Evolutionary conservation across 2,329 filamentous ascomycete genomes (phyloP).

Genomic region (Cytospora piceae): DNA sequence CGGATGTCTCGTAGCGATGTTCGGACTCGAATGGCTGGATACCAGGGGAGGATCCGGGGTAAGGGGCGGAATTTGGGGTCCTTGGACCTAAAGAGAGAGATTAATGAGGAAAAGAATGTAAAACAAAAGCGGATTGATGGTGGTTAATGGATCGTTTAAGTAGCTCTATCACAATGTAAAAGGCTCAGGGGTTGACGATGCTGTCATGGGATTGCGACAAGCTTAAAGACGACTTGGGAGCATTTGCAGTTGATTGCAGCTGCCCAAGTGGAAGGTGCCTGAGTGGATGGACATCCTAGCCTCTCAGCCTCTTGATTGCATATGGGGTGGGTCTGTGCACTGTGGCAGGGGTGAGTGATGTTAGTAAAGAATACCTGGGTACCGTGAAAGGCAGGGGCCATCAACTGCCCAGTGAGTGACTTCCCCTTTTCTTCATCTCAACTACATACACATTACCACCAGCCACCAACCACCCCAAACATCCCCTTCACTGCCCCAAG

Average conservation of each 20-base stretch:
- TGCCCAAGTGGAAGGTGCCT: background rate
- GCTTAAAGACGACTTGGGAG: background rate
- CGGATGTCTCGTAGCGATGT: background rate
- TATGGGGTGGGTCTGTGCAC: background rate
- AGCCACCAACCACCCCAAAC: background rate
- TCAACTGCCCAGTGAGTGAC: background rate
- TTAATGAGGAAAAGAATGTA: background rate
- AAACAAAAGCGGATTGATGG: background rate
- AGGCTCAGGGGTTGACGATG: slow-evolving; percentile 1
- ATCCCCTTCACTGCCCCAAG: background rate
- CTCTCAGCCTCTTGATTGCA: background rate
- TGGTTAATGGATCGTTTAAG: background rate
- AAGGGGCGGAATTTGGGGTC: background rate
- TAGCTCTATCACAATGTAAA: background rate
- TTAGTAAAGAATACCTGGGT: too few species aligned
- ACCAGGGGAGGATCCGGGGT: background rate
- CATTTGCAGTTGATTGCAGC: background rate
- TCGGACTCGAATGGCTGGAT: background rate
- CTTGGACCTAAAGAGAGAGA: background rate
- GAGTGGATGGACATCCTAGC: background rate
- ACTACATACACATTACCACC: background rate
- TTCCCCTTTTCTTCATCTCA: background rate
- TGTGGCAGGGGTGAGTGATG: background rate
- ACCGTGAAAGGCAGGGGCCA: background rate
- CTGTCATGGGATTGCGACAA: slow-evolving; percentile 3